Conservation (phyloP, 2,329 filamentous ascomycete genomes). For the Ceratocystis colombiana region DNA sequence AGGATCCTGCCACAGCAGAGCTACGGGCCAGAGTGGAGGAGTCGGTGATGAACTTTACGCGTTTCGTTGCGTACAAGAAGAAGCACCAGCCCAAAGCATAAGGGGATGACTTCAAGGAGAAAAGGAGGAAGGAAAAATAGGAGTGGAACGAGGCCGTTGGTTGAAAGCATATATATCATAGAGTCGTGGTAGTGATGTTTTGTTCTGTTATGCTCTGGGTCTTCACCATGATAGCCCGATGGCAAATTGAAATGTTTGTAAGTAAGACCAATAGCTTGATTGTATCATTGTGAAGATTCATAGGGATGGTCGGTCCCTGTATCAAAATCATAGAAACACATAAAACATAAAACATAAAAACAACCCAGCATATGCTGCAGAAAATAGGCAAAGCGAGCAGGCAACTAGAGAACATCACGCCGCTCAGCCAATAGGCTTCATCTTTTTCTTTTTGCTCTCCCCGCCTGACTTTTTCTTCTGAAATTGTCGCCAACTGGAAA, state of each 20-base stretch:
- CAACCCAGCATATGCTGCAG: not conserved
- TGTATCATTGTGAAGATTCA: not conserved
- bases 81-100: constrained; percentile 40
- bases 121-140: not conserved
- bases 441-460: constrained; percentile 62
- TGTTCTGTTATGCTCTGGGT: not conserved
- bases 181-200: not conserved
- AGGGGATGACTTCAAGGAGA: not conserved
- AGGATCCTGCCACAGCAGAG: constrained; percentile 40
- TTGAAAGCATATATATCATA: constrained; percentile 7
- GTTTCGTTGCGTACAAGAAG: constrained; percentile 57
- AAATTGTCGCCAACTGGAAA: constrained; percentile 89
- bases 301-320: not conserved
- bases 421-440: constrained; percentile 49
- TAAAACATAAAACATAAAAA: constrained; percentile 7
- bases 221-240: not conserved
- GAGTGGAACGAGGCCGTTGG: no score
- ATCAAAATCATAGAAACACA: constrained; percentile 18
- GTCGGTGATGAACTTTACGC: constrained; percentile 47
- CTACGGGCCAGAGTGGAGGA: constrained; percentile 52
- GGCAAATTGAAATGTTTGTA: not conserved
- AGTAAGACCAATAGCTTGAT: not conserved
- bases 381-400: not conserved
- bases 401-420: not conserved
- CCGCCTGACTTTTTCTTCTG: constrained; percentile 58